A percentile compares a stretch with the other conserved stretches of the same genome.
Conservation (phyloP, 108 stramenopile genomes). For the Seminavis robusta region DNA sequence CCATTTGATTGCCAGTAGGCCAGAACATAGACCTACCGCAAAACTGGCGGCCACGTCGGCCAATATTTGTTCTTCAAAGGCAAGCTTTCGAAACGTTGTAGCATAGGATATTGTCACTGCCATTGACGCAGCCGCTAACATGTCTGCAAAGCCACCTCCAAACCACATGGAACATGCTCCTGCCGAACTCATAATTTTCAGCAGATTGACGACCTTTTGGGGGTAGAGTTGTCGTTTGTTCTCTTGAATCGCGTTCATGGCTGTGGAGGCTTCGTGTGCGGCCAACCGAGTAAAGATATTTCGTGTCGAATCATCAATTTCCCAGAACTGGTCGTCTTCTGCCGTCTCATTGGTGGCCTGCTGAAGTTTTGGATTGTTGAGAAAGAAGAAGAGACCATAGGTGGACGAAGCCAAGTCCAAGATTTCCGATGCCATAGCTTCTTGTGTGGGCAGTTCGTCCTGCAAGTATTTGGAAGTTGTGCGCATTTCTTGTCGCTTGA, state of each 20-base stretch:
- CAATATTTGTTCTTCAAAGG: constrained; percentile 16
- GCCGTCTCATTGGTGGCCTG: neutral
- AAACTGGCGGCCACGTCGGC: constrained; percentile 18
- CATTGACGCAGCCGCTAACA: constrained; percentile 11
- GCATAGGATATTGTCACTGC: constrained; percentile 11
- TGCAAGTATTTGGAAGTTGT: too few relatives aligned
- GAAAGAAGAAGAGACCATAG: constrained; percentile 16
- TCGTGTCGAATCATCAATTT: constrained; percentile 7
- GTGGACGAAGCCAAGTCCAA: constrained; percentile 17
- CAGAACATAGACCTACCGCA: constrained; percentile 17
- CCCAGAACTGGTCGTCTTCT: constrained; percentile 11
- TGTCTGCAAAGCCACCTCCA: constrained; percentile 18
- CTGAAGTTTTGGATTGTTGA: neutral
- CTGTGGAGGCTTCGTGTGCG: constrained; percentile 17
- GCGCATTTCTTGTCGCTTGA: too few relatives aligned
- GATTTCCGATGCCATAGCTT: too few relatives aligned
- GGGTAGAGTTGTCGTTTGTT: too few relatives aligned
- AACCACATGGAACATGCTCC: constrained; percentile 26
- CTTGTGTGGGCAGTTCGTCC: too few relatives aligned
- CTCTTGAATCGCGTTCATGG: neutral
- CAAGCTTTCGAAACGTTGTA: neutral
- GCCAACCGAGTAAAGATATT: constrained; percentile 20
- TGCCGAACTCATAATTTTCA: constrained; percentile 7
- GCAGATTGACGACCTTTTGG: too few relatives aligned
- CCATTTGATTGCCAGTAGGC: constrained; percentile 10